Evolutionary conservation across 768 basidiomycete species (phyloP).

Genomic region (Cyclocybe cylindracea): DNA sequence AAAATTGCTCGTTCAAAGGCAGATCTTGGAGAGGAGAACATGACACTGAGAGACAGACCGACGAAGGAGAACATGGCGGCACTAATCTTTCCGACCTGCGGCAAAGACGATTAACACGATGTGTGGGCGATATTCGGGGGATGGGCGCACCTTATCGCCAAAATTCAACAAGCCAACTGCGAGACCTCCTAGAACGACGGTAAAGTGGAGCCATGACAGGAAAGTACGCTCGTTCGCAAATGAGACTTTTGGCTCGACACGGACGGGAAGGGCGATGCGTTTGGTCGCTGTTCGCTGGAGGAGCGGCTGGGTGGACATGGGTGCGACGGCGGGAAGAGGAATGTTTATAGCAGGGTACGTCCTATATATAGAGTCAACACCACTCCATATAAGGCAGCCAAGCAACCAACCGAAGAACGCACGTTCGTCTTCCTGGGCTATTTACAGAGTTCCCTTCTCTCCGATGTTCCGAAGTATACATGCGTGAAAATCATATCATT

Average conservation of each 20-base stretch:
- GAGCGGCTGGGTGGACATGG: slow-evolving; percentile 97
- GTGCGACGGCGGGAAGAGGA: slow-evolving; percentile 12
- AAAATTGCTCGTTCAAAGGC: neutral
- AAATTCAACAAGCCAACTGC: slow-evolving; percentile 97
- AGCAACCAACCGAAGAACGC: slow-evolving; percentile 19
- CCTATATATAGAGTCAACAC: slow-evolving; percentile 20
- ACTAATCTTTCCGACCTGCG: slow-evolving; percentile 86
- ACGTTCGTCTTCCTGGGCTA: slow-evolving; percentile 18
- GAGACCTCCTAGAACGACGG: slow-evolving; percentile 94
- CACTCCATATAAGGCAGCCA: slow-evolving; percentile 15
- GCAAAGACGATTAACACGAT: neutral
- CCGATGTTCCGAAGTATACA: neutral
- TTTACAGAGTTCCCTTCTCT: neutral
- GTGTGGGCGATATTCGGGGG: neutral
- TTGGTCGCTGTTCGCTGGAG: slow-evolving; percentile 93
- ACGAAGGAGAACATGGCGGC: slow-evolving; percentile 96
- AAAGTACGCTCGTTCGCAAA: slow-evolving; percentile 96
- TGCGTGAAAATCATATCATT: neutral
- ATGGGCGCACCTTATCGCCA: slow-evolving; percentile 81
- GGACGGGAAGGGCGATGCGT: slow-evolving; percentile 94
- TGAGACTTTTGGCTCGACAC: slow-evolving; percentile 93
- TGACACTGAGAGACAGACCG: slow-evolving; percentile 46
- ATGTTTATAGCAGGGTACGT: neutral
- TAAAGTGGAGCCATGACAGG: slow-evolving; percentile 98
- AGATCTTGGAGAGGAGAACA: neutral